A percentile compares a stretch with the other conserved stretches of the same genome.
Evolutionary conservation across 2,329 filamentous ascomycete genomes (phyloP).

Genomic region (Onygenales sp.): DNA sequence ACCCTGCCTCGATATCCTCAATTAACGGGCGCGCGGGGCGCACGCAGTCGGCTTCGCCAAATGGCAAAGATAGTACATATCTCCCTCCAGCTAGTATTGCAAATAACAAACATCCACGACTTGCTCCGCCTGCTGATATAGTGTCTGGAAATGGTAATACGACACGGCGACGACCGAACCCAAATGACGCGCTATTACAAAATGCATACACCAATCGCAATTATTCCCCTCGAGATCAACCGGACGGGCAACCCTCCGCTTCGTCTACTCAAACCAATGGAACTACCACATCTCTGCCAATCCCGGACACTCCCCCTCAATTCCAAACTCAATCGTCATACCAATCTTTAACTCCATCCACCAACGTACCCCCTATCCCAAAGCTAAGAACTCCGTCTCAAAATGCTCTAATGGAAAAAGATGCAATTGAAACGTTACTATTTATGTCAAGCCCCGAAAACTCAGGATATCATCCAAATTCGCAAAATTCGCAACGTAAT

Average conservation of each 20-base stretch:
- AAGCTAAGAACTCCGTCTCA: conserved; percentile 30
- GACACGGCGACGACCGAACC: conserved; percentile 28
- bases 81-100: conserved; percentile 10
- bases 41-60: conserved; percentile 6
- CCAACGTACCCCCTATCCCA: conserved; percentile 10
- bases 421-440: conserved; percentile 41
- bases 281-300: conserved; percentile 13
- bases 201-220: conserved; percentile 2
- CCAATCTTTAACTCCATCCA: conserved; percentile 13
- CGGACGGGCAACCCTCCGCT: neutral
- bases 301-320: conserved; percentile 23
- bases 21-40: neutral
- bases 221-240: conserved; percentile 16
- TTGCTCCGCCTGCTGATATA: conserved; percentile 38
- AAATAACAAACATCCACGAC: conserved; percentile 19
- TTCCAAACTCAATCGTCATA: conserved; percentile 15
- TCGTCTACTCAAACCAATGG: conserved; percentile 11
- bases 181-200: conserved; percentile 16
- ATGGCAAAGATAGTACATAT: conserved; percentile 12
- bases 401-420: conserved; percentile 39
- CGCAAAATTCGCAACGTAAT: conserved; percentile 17
- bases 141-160: conserved; percentile 21
- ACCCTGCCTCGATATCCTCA: neutral
- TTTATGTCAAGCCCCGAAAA: conserved; percentile 43
- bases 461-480: conserved; percentile 33